Evolutionary conservation across 179 eudicot genomes (phyloP), one percentile per base, ranked within the genome.

Genomic region (Pouteria campechiana): DNA sequence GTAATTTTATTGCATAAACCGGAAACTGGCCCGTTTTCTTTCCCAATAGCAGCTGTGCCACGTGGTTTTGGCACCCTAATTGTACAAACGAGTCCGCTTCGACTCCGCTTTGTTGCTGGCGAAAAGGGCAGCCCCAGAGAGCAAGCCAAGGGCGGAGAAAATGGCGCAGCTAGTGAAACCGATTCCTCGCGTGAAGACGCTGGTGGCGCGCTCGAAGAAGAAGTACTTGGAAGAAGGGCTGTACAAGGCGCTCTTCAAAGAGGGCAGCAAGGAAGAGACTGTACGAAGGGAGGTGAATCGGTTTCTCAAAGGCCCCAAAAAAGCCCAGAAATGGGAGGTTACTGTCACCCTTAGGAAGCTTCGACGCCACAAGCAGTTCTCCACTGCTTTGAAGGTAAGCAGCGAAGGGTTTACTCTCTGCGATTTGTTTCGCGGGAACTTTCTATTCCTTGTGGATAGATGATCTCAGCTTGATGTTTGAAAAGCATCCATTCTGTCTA

Each of bases 261-360:
- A 86, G 3, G 98, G 96, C 0, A 69, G 94, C 28, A 75, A 79
- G 7, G 94, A 79, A 40, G 44, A 64, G 7, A 58, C 37, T 13
- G 90, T 90, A 7, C 65, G 84, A 34, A 74, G 63, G 38, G 66
- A 76, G 44, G 58, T 82, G 55, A 81, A 90, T 59, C 48, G 56
- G 30, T 90, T 90, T 35, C 41, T 90, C 18, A 74, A 72, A 47
- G 58, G 69, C 19, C 64, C 41, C 14, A 86, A 90, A 27, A 49
- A 63, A 42, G 96, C 63, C 41, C 86, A 47, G 49, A 90, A 90
- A 68, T 90, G 98, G 98, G 98, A 90, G 53, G 98, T 90, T 36
- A 94, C 83, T 2, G 69, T 70, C 31, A 50, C 95, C 2, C 72
- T 90, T 40, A 90, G 74, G 73, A 53, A 73, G 46, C 87, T 90